A percentile compares a stretch with the other conserved stretches of the same genome.
Conservation (phyloP, 169 alveolate species). For the Plasmodium reichenowi region DNA sequence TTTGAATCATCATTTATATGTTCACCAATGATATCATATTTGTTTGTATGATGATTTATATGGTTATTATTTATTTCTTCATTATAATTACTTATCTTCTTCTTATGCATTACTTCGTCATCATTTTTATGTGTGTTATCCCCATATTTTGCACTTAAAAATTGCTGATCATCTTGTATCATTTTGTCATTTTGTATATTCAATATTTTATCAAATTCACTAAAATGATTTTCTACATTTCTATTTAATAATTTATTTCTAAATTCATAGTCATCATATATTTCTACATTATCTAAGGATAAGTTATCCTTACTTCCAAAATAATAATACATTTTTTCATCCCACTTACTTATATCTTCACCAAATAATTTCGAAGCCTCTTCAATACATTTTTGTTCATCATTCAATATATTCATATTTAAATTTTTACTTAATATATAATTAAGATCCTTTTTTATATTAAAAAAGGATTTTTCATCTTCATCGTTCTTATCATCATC, state of each 20-base stretch:
- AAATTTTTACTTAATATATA: slow-evolving; percentile 44
- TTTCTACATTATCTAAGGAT: slow-evolving; percentile 28
- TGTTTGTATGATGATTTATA: neutral
- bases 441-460: slow-evolving; percentile 28
- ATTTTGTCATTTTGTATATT: slow-evolving; percentile 8
- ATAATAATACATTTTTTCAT: slow-evolving; percentile 72
- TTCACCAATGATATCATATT: neutral
- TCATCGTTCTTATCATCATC: neutral
- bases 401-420: slow-evolving; percentile 32
- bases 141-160: slow-evolving; percentile 36
- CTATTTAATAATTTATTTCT: slow-evolving; percentile 6
- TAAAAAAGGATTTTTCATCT: slow-evolving; percentile 12
- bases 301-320: slow-evolving; percentile 52
- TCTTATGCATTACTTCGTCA: neutral
- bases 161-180: slow-evolving; percentile 6
- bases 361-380: slow-evolving; percentile 75
- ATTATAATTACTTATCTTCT: neutral
- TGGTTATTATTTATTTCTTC: neutral
- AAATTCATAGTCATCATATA: slow-evolving; percentile 63
- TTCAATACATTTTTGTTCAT: slow-evolving; percentile 44
- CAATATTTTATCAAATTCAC: slow-evolving; percentile 32
- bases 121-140: neutral
- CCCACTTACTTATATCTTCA: slow-evolving; percentile 66
- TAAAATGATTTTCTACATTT: slow-evolving; percentile 17
- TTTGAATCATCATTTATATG: too few relatives aligned